Conservation (phyloP, 768 basidiomycete species). For the Strobilomyces echinocephalus region DNA sequence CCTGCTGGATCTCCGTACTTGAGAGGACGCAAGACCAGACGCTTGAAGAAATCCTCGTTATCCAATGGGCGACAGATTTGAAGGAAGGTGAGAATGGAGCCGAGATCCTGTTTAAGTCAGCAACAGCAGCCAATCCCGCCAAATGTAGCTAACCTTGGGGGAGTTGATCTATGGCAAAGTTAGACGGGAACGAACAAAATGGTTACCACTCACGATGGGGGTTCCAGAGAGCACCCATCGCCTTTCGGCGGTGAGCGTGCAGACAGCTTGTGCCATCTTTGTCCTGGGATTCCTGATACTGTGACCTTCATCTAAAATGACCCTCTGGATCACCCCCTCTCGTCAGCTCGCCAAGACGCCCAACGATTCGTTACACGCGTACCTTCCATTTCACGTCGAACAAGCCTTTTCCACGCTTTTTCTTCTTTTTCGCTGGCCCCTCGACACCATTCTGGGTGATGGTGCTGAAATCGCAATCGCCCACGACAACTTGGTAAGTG, state of each 20-base stretch:
- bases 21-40: conserved; percentile 73
- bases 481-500: conserved; percentile 69
- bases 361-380: background rate
- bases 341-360: background rate
- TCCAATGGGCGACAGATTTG: conserved; percentile 83
- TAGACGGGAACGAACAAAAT: background rate
- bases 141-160: conserved; percentile 44
- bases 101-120: conserved; percentile 61
- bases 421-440: conserved; percentile 47
- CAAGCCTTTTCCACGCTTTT: conserved; percentile 52
- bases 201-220: conserved; percentile 64
- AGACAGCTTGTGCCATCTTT: conserved; percentile 73
- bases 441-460: conserved; percentile 6
- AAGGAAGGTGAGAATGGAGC: conserved; percentile 80
- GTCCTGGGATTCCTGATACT: conserved; percentile 81
- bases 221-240: conserved; percentile 84
- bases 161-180: conserved; percentile 61
- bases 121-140: background rate
- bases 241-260: conserved; percentile 58
- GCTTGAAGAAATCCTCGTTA: conserved; percentile 76
- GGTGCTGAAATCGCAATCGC: conserved; percentile 41
- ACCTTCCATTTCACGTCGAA: conserved; percentile 83
- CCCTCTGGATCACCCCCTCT: conserved; percentile 41
- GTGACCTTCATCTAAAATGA: conserved; percentile 89
- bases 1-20: conserved; percentile 65